Evolutionary conservation across 805 yeast genomes (phyloP), one percentile per base, ranked within the genome.

Genomic region (Metschnikowia continentalis): DNA sequence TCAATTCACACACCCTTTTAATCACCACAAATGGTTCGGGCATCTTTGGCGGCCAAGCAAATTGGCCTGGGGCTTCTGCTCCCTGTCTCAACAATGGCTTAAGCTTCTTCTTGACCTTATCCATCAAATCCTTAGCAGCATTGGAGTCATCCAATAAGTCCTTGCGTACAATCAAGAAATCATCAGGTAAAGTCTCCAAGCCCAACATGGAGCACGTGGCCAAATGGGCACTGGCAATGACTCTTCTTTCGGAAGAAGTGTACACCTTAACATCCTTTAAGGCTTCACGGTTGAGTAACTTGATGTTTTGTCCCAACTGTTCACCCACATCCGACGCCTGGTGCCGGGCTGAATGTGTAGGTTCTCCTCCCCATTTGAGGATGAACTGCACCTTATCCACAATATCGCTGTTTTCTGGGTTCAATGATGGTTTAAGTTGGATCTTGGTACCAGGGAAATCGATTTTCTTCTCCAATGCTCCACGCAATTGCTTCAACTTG

Each of bases 361-460:
- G 97, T 68, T 94, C 99, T 56, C 99, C 99, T 61, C 99, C 99
- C 99, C 99, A 94, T 67, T 94, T 94, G 61, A 94, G 75, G 54
- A 94, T 95, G 55, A 94, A 84, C 68, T 94, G 99, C 22, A 92
- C 97, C 65, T 94, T 94, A 57, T 92, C 97, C 19, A 94, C 94
- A 33, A 84, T 83, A 35, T 80, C 84, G 3, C 74, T 70, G 52
- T 75, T 77, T 37, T 80, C 83, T 13, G 75, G 71, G 60, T 79
- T 78, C 50, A 91, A 64, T 3, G 92, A 84, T 0, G 99, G 99
- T 66, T 94, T 94, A 61, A 94, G 72, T 71, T 94, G 99, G 54
- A 94, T 86, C 65, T 94, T 94, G 0, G 99, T 94, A 8, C 99
- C 99, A 0, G 98, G 97, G 59, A 94, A 84, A 46, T 81, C 75